Evolutionary conservation across 2,329 filamentous ascomycete species (phyloP).

Genomic region (Colletotrichum tropicale): DNA sequence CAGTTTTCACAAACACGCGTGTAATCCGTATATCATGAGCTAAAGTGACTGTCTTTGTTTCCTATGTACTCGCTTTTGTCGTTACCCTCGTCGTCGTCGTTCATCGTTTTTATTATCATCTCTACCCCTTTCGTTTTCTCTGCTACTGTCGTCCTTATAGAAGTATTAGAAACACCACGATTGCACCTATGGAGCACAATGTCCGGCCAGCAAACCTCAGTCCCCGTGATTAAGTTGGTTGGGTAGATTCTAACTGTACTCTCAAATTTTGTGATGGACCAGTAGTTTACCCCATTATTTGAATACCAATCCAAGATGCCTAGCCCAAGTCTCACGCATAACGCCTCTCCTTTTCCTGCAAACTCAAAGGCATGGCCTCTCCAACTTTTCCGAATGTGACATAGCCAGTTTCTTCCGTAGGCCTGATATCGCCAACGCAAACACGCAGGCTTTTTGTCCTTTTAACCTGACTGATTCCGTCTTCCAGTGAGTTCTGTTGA

Average conservation of each 20-base stretch:
- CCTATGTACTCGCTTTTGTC: too few species aligned
- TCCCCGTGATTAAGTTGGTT: background rate
- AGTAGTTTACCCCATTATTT: too few species aligned
- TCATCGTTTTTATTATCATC: too few species aligned
- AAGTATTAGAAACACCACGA: too few species aligned
- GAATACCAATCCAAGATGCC: accelerated
- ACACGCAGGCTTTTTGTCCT: background rate
- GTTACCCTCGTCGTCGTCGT: too few species aligned
- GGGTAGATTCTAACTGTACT: background rate
- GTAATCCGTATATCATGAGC: too few species aligned
- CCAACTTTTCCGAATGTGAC: background rate
- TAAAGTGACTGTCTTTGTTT: too few species aligned
- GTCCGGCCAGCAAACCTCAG: too few species aligned
- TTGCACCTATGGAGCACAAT: too few species aligned
- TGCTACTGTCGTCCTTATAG: too few species aligned
- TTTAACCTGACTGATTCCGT: background rate
- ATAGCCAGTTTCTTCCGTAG: background rate
- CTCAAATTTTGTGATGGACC: background rate
- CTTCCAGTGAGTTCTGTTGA: background rate
- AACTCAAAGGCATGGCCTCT: background rate
- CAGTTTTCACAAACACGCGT: too few species aligned
- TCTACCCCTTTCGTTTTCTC: too few species aligned
- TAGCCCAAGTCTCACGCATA: background rate
- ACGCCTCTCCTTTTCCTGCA: background rate
- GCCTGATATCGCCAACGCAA: background rate